Evolutionary conservation across 129 eudicot species (phyloP).

Genomic region (Tagetes erecta): DNA sequence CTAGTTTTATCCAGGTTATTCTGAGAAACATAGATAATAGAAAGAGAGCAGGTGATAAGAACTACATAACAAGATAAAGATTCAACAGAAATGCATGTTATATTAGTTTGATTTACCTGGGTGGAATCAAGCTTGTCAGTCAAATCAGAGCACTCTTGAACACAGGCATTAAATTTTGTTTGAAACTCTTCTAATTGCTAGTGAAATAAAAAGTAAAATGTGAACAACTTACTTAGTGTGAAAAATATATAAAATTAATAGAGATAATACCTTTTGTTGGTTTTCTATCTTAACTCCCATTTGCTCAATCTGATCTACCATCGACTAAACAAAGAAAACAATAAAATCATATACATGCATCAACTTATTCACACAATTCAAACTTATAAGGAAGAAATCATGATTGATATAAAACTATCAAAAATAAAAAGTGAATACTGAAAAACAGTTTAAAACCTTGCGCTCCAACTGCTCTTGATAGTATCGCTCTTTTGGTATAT

Average conservation of each 20-base stretch:
- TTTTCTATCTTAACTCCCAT: constrained; percentile 76
- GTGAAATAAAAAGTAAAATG: constrained; percentile 13
- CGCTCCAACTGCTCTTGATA: constrained; percentile 88
- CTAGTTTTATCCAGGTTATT: constrained; percentile 57
- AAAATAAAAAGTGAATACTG: background rate
- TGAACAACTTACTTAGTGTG: background rate
- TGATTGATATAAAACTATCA: background rate
- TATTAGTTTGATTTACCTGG: constrained; percentile 48
- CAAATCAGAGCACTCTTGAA: constrained; percentile 58
- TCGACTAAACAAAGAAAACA: constrained; percentile 55
- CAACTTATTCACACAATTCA: background rate
- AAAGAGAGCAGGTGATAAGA: background rate
- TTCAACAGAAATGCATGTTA: constrained; percentile 10
- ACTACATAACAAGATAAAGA: background rate
- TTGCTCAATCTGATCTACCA: constrained; percentile 90
- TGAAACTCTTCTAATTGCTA: constrained; percentile 77
- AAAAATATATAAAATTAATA: background rate
- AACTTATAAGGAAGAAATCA: background rate
- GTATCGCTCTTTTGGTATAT: constrained; percentile 94
- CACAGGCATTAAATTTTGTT: constrained; percentile 49
- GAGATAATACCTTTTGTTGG: constrained; percentile 58
- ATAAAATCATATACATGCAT: background rate
- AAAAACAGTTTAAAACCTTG: constrained; percentile 51
- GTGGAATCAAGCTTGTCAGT: constrained; percentile 67
- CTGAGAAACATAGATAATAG: constrained; percentile 29